phyloP scores from a whole-genome alignment of 257 asterid species.

The Scutellaria galericulata region DNA sequence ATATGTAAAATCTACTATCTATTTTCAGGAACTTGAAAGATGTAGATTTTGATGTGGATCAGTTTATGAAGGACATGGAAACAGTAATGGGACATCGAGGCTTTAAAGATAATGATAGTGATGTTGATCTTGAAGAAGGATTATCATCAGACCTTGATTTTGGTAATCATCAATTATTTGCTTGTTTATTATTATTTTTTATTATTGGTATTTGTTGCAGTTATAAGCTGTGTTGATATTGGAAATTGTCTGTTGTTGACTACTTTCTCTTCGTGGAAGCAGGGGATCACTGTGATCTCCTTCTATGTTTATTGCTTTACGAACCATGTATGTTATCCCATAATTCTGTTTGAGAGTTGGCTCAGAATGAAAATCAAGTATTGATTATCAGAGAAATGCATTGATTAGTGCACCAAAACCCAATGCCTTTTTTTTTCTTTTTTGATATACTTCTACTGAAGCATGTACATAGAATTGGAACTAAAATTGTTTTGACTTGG shows the following conservation, averaged over 20 bases:
- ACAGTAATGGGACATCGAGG: constrained; percentile 58
- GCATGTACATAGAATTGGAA: neutral
- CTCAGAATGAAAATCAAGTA: neutral
- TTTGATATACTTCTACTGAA: neutral
- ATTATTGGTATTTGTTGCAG: constrained; percentile 26
- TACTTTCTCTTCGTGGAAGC: constrained; percentile 6
- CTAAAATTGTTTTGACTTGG: no score
- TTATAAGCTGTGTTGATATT: constrained; percentile 10
- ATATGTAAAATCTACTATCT: neutral
- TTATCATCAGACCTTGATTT: constrained; percentile 80
- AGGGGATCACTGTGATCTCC: neutral
- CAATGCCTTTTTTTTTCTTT: constrained; percentile 3
- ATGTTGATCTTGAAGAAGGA: constrained; percentile 63
- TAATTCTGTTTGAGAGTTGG: constrained; percentile 18
- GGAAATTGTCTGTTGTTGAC: constrained; percentile 5
- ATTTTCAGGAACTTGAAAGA: constrained; percentile 57
- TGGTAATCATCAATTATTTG: constrained; percentile 50
- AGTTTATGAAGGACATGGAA: constrained; percentile 85
- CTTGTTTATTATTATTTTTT: constrained; percentile 15
- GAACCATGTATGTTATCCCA: neutral
- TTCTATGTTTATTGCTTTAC: neutral
- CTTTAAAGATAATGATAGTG: constrained; percentile 52
- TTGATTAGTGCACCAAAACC: neutral
- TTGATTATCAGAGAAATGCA: constrained; percentile 18
- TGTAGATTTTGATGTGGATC: constrained; percentile 81